These are phyloP conservation scores for Cyberlindnera samutprakarnensis DNA, from an alignment of 805 yeast species.

Conservation along the genomic window DNA sequence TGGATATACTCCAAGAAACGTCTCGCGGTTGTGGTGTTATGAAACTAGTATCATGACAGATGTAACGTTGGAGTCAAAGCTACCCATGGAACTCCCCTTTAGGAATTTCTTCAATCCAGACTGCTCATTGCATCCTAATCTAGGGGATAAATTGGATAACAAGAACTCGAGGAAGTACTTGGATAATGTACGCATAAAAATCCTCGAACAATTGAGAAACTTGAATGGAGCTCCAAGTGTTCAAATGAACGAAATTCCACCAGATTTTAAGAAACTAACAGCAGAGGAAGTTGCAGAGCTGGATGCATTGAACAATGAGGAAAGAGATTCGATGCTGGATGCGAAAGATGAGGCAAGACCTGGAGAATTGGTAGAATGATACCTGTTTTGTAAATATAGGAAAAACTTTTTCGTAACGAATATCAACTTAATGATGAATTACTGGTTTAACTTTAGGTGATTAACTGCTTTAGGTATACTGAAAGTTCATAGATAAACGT, in stretches of 20 bases:
- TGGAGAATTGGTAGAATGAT: constrained; percentile 25
- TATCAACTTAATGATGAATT: no score
- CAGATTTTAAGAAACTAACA: constrained; percentile 31
- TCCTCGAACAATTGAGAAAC: constrained; percentile 73
- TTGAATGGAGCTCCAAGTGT: constrained; percentile 93
- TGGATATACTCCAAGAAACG: constrained; percentile 95
- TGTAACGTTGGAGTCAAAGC: constrained; percentile 49
- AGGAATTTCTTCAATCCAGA: constrained; percentile 71
- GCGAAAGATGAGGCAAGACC: constrained; percentile 31
- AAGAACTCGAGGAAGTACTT: constrained; percentile 77
- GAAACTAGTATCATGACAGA: constrained; percentile 81
- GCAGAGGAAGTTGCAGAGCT: constrained; percentile 34
- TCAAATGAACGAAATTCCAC: constrained; percentile 85
- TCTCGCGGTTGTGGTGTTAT: constrained; percentile 90
- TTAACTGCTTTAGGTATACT: no score
- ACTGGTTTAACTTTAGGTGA: no score
- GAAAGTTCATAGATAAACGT: no score
- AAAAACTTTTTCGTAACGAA: no score
- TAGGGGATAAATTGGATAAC: constrained; percentile 78
- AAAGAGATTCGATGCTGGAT: constrained; percentile 27
- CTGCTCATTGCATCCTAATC: constrained; percentile 74
- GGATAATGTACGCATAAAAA: constrained; percentile 67
- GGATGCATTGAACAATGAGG: constrained; percentile 27
- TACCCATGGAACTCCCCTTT: constrained; percentile 50
- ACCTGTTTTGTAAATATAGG: no score